Evolutionary conservation across 768 basidiomycete genomes (phyloP).

Genomic region (Tubosaeta brunneosetosa): DNA sequence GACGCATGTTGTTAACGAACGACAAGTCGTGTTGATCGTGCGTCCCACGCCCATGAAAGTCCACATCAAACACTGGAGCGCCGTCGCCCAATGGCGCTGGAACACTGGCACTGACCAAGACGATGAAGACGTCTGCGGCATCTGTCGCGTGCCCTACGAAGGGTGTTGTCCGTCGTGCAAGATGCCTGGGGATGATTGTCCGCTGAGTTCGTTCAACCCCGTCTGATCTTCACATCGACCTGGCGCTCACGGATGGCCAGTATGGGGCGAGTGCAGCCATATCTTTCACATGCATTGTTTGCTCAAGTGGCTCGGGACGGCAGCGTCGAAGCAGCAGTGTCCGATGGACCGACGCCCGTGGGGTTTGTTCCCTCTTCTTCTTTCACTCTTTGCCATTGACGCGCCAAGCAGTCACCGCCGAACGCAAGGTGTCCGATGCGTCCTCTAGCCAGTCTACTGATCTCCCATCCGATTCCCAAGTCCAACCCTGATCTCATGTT

Average conservation of each 20-base stretch:
- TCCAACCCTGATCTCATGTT: too few species aligned
- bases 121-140: conserved; percentile 71
- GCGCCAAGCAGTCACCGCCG: conserved; percentile 43
- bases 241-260: conserved; percentile 39
- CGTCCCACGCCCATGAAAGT: too few species aligned
- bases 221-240: too few species aligned
- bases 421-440: conserved; percentile 35
- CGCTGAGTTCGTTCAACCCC: conserved; percentile 58
- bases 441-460: neutral
- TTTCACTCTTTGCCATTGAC: neutral
- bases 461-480: too few species aligned
- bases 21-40: too few species aligned
- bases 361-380: conserved; percentile 51
- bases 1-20: too few species aligned
- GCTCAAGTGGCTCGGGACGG: conserved; percentile 90
- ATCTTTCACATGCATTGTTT: conserved; percentile 99
- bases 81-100: too few species aligned
- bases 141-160: conserved; percentile 89
- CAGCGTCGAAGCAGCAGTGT: conserved; percentile 89
- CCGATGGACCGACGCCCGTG: conserved; percentile 96
- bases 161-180: conserved; percentile 96
- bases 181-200: conserved; percentile 94
- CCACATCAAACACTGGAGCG: too few species aligned
- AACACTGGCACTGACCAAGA: conserved; percentile 40
- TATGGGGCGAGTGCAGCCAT: conserved; percentile 97